Conservation (phyloP, 1,284 basidiomycete species). For the Puccinia polysora region DNA sequence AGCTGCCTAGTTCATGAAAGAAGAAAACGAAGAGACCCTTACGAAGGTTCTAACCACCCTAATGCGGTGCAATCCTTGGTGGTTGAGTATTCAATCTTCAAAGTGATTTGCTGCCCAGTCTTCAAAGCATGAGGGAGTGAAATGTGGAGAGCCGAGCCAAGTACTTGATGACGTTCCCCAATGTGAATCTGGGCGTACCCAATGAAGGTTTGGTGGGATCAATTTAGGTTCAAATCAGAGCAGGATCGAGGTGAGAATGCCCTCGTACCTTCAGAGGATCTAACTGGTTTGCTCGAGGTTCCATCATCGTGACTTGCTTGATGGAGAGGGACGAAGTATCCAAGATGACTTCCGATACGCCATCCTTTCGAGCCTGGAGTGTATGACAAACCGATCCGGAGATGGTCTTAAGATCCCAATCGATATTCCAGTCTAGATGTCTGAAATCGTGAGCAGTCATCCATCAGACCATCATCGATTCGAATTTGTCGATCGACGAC, state of each 20-base stretch:
- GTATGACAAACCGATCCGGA: conserved; percentile 69
- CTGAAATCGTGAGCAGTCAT: no score
- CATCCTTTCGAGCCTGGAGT: conserved; percentile 61
- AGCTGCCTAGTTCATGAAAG: no score
- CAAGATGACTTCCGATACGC: conserved; percentile 63
- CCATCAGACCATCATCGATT: neutral
- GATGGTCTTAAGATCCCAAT: conserved; percentile 68
- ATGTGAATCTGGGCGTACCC: conserved; percentile 17
- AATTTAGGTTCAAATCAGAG: neutral
- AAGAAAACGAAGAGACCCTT: no score
- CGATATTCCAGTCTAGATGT: conserved; percentile 72
- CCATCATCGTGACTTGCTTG: conserved; percentile 45
- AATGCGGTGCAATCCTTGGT: conserved; percentile 74
- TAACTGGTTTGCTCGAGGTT: conserved; percentile 9
- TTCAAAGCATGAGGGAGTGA: conserved; percentile 2
- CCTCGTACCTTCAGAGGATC: conserved; percentile 19
- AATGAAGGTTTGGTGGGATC: neutral
- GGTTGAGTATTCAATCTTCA: conserved; percentile 68
- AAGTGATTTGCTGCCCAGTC: conserved; percentile 58
- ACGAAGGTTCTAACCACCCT: conserved; percentile 89
- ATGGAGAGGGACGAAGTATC: conserved; percentile 51
- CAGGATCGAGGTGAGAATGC: neutral
- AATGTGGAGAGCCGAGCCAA: conserved; percentile 39
- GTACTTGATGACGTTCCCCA: conserved; percentile 37
- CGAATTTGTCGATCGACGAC: neutral